Evolutionary conservation across 176 grass and related monocot genomes (phyloP).

Genomic region (Phoenix dactylifera): DNA sequence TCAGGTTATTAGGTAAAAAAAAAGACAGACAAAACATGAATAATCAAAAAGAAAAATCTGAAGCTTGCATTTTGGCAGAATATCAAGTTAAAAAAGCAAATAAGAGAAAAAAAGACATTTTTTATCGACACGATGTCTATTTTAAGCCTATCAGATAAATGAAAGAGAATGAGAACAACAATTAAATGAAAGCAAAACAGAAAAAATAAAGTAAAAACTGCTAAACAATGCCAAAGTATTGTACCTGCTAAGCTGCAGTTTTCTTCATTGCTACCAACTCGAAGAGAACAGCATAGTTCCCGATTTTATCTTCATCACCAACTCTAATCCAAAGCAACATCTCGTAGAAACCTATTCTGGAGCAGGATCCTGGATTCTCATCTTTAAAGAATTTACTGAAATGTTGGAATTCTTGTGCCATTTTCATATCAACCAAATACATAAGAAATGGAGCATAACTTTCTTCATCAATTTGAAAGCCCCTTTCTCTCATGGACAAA

Average conservation of each 20-base stretch:
- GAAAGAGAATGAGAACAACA: not conserved
- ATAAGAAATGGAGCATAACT: conserved; percentile 59
- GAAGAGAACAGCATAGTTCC: conserved; percentile 41
- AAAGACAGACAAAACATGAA: too few species aligned
- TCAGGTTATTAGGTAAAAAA: too few species aligned
- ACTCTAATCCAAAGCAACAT: conserved; percentile 67
- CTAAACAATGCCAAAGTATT: not conserved
- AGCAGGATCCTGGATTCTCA: conserved; percentile 34
- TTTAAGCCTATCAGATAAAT: not conserved
- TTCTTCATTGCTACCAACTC: conserved; percentile 29
- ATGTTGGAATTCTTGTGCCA: conserved; percentile 59
- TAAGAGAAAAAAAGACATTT: too few species aligned
- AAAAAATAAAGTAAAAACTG: conserved; percentile 2
- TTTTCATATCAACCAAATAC: conserved; percentile 57
- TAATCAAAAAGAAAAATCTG: too few species aligned
- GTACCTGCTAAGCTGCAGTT: conserved; percentile 53
- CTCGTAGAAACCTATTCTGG: conserved; percentile 81
- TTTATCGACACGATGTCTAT: too few species aligned
- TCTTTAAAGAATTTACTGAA: conserved; percentile 64
- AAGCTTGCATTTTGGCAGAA: too few species aligned
- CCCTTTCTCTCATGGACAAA: conserved; percentile 51
- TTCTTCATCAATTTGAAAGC: conserved; percentile 51
- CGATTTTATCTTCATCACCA: conserved; percentile 56
- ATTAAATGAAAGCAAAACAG: not conserved
- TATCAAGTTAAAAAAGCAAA: too few species aligned